phyloP scores from a whole-genome alignment of 1,284 basidiomycete genomes.

The Takashimella tepidaria region DNA sequence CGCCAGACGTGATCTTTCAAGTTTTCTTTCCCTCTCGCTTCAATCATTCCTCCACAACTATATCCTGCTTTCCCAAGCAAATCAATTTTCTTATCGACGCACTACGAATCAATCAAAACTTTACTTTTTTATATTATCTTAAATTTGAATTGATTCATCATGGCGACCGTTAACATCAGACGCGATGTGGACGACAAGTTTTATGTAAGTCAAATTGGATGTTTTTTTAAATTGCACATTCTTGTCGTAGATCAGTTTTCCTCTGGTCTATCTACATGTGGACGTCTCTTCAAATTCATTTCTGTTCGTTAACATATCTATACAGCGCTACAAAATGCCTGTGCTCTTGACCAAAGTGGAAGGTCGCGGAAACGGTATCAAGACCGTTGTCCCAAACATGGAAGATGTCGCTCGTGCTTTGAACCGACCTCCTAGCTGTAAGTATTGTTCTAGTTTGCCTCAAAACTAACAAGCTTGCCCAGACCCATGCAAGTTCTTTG shows the following conservation, averaged over 20 bases:
- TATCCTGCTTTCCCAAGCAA: no score
- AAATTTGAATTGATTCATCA: slow-evolving; percentile 52
- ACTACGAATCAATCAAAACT: no score
- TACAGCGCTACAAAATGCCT: slow-evolving; percentile 67
- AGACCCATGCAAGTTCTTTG: slow-evolving; percentile 99
- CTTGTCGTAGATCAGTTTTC: slow-evolving; percentile 4
- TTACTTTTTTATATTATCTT: no score
- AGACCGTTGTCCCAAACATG: slow-evolving; percentile 98
- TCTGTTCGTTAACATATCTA: not conserved
- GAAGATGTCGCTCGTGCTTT: slow-evolving; percentile 93
- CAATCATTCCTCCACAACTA: no score
- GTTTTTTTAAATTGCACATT: slow-evolving; percentile 57
- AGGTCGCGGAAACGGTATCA: slow-evolving; percentile 99
- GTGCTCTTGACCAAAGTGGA: slow-evolving; percentile 93
- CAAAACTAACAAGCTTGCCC: slow-evolving; percentile 8
- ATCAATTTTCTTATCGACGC: no score
- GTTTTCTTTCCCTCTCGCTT: no score
- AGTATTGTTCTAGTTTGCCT: slow-evolving; percentile 18
- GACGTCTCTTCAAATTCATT: slow-evolving; percentile 2
- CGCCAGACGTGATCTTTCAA: no score
- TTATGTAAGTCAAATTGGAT: slow-evolving; percentile 54
- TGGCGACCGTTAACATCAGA: slow-evolving; percentile 94
- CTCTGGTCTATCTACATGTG: not conserved
- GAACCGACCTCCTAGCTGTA: slow-evolving; percentile 79
- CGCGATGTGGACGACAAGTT: slow-evolving; percentile 85